A percentile compares a stretch with the other conserved stretches of the same genome.
phyloP scores from a whole-genome alignment of 441 rosid genomes.

The Bocquillonia castaneifolia region DNA sequence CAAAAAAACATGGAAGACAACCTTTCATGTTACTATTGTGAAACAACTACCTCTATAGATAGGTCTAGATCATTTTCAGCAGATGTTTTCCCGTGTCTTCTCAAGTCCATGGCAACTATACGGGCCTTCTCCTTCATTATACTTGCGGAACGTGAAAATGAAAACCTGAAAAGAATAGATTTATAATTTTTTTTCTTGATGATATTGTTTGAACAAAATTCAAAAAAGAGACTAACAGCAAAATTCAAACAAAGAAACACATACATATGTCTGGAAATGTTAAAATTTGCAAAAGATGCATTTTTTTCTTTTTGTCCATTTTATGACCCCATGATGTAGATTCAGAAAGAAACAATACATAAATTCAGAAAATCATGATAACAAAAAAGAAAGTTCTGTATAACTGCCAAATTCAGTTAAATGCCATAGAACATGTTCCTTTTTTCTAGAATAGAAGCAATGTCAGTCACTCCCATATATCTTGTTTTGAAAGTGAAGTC shows the following conservation, averaged over 20 bases:
- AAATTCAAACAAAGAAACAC: not conserved
- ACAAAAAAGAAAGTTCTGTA: not conserved
- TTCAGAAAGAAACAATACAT: not conserved
- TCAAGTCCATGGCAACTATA: conserved; percentile 83
- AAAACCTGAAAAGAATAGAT: conserved; percentile 52
- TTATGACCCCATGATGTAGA: not conserved
- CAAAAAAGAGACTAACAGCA: not conserved
- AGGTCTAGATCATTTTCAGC: conserved; percentile 77
- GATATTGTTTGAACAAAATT: too few species aligned
- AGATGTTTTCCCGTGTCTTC: conserved; percentile 91
- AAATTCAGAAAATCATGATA: not conserved
- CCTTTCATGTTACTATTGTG: not conserved
- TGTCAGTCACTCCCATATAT: not conserved
- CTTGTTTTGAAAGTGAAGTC: not conserved
- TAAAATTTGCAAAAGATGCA: not conserved
- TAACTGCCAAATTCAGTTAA: not conserved
- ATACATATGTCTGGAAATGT: not conserved
- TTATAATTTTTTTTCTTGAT: not conserved
- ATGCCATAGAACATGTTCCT: not conserved
- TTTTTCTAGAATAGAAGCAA: not conserved
- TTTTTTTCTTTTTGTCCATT: not conserved
- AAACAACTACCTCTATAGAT: conserved; percentile 63
- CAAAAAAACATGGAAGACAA: not conserved
- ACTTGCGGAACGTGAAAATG: conserved; percentile 73
- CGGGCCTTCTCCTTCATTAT: conserved; percentile 84